These are phyloP conservation scores for Grosmannia huntii DNA, from an alignment of 2,329 filamentous ascomycete species.

Conservation along the genomic window DNA sequence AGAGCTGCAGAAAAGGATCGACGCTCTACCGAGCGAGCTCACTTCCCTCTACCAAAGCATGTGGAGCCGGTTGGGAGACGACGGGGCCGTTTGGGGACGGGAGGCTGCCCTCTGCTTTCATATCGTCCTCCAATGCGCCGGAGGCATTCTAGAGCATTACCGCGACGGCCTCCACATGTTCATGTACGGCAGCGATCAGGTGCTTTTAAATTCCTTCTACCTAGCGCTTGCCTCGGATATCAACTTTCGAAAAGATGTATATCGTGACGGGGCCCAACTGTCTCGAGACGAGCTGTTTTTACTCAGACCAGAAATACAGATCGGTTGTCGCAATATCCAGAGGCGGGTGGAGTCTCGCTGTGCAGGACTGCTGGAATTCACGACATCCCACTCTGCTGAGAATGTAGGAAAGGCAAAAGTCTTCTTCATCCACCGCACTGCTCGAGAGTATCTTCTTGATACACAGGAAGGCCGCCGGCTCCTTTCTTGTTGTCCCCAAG, in stretches of 20 bases:
- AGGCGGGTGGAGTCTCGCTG: neutral
- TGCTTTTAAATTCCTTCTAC: neutral
- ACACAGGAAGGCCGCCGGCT: neutral
- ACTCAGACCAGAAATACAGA: neutral
- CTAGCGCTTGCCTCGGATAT: neutral
- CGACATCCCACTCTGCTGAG: too few species aligned
- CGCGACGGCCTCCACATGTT: too few species aligned
- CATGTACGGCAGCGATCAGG: too few species aligned
- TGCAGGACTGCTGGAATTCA: neutral
- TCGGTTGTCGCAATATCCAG: neutral
- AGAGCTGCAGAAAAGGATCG: neutral
- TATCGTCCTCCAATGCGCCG: neutral
- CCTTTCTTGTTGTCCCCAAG: neutral
- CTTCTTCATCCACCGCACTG: neutral
- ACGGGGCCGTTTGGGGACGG: neutral
- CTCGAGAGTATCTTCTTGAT: neutral
- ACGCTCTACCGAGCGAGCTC: neutral
- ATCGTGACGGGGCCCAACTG: neutral
- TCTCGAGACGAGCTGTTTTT: neutral
- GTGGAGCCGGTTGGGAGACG: neutral
- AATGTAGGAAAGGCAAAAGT: neutral
- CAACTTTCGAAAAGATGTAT: neutral
- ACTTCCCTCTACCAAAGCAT: neutral
- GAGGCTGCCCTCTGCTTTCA: neutral
- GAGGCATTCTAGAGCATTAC: too few species aligned